Base-by-base conservation (phyloP, 495 filamentous ascomycete species). In the Aspergillus nanangensis region DNA sequence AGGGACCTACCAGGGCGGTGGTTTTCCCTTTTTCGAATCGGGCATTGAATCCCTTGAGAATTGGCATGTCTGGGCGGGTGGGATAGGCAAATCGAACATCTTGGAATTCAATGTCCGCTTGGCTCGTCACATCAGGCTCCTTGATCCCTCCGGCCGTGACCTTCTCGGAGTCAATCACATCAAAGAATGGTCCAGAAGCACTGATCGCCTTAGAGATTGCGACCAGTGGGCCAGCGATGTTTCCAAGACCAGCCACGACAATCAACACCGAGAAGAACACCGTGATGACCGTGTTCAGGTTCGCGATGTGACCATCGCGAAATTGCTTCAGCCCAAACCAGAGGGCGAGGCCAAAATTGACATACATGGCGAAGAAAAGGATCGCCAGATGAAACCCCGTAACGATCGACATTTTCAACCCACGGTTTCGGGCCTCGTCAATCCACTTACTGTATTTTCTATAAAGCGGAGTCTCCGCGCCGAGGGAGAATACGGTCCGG, bases 41-140 rank as follows among this genome's bases (percentile, higher is more conserved):
- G 11, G 72, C 53, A 39, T 57, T 71, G 13, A 81, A 54, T 3
- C 59, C 57, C 5, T 58, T 55, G 1, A 83, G 56, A 4, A 79
- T 68, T 10, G 47, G 45, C 4, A 57, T 48, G 3, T 67, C 58
- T 0, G 71, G 65, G 0, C 79, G 66, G 3, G 73, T 52, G 1
- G 75, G 70, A 54, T 85, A 85, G 71, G 78, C 69, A 52, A 87
- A 87, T 11, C 70, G 70, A 18, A 87, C 67, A 41, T 83, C 64
- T 31, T 71, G 53, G 20, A 87, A 70, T 0, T 76, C 66, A 37
- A 88, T 79, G 42, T 84, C 74, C 4, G 70, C 74, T 0, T 54
- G 41, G 2, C 20, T 38, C 8, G 48, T 50, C 0, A 48, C 47
- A 11, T 58, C 55, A 1, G 45, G 53, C 8, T 62, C 53, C 4